These are phyloP conservation scores for Bretschneidera sinensis DNA, from an alignment of 345 rosid genomes.

Conservation along the genomic window DNA sequence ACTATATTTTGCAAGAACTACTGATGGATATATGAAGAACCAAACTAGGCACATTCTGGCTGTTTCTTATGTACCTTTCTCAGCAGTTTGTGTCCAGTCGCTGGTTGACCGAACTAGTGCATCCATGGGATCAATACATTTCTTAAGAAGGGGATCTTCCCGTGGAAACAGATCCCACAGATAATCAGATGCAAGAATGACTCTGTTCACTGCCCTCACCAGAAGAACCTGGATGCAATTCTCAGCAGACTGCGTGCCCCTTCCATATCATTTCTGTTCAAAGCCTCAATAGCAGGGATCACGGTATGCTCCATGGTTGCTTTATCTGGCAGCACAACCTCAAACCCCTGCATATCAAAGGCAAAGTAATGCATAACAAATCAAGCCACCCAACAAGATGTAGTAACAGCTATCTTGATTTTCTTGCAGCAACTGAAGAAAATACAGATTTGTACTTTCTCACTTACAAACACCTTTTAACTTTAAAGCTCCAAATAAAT, in stretches of 20 bases:
- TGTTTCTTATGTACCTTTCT: constrained; percentile 11
- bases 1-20: too few species aligned
- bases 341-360: constrained; percentile 41
- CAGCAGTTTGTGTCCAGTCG: constrained; percentile 38
- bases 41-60: background rate
- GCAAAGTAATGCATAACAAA: background rate
- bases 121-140: constrained; percentile 62
- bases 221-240: constrained; percentile 53
- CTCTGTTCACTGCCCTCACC: constrained; percentile 56
- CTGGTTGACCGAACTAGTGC: constrained; percentile 53
- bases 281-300: constrained; percentile 45
- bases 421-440: too few species aligned
- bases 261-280: constrained; percentile 46
- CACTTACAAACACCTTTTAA: too few species aligned
- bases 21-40: background rate
- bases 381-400: too few species aligned
- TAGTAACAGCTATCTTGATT: too few species aligned
- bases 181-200: constrained; percentile 60
- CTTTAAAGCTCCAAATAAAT: too few species aligned
- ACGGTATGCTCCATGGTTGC: constrained; percentile 50
- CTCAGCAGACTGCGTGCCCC: constrained; percentile 60
- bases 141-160: constrained; percentile 57
- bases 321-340: constrained; percentile 61
- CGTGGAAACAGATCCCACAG: constrained; percentile 43
- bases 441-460: too few species aligned